phyloP scores from a whole-genome alignment of 768 basidiomycete genomes.

The Lanmaoa pseudosensibilis region DNA sequence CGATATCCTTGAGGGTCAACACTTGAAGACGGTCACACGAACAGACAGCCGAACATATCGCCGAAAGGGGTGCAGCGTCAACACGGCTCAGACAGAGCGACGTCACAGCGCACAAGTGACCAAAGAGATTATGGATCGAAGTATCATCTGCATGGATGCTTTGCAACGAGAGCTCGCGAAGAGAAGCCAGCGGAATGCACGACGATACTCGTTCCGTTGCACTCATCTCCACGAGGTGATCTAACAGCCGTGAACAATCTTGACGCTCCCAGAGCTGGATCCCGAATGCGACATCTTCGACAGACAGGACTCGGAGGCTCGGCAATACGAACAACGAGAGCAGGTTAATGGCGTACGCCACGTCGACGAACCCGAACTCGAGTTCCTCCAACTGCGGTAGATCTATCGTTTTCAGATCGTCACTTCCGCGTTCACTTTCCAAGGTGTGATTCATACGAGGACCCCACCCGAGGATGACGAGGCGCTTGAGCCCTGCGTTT shows the following conservation, averaged over 20 bases:
- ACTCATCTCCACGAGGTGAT: constrained; percentile 29
- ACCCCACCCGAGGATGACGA: constrained; percentile 57
- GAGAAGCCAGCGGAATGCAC: constrained; percentile 3
- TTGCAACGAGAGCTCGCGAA: constrained; percentile 13
- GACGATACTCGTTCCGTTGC: neutral
- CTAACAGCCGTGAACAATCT: constrained; percentile 40
- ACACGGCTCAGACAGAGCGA: constrained; percentile 12
- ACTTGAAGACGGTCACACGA: constrained; percentile 3
- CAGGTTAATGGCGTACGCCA: constrained; percentile 38
- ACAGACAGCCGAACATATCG: constrained; percentile 3
- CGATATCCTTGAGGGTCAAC: constrained; percentile 20
- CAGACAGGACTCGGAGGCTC: constrained; percentile 34
- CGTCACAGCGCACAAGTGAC: neutral
- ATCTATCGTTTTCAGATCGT: constrained; percentile 18
- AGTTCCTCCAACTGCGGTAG: constrained; percentile 36
- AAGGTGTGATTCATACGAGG: constrained; percentile 33
- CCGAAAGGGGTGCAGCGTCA: neutral
- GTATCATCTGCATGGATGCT: neutral
- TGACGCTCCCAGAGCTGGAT: constrained; percentile 35
- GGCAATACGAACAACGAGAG: constrained; percentile 42
- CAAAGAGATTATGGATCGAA: constrained; percentile 10
- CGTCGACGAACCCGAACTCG: constrained; percentile 46
- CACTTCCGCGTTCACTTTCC: neutral
- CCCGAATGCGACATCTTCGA: constrained; percentile 48
- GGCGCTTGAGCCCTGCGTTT: constrained; percentile 39